Evolutionary conservation across 441 rosid species (phyloP), one percentile per base, ranked within the genome.

Genomic region (Erodium moschatum): DNA sequence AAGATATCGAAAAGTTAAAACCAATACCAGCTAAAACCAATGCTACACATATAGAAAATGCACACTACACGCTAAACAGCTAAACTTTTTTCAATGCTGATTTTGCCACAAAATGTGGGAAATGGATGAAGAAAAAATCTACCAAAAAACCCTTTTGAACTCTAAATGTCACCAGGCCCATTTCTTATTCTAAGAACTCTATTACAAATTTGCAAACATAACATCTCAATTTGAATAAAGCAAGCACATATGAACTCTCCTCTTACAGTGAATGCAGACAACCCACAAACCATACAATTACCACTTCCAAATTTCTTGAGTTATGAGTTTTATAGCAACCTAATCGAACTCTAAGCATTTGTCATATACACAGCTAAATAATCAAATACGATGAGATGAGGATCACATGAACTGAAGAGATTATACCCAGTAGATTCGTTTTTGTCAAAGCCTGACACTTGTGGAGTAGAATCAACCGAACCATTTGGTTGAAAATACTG

Each of bases 321-420:
- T 20, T 58, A 29, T 19, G 3, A 2, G 13, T 54, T 84, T 44
- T 29, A 72, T 5, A 82, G 29, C 60, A 67, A 56, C 15, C 3
- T 20, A 15, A 20, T 38, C 12, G n/a, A 15, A 24, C 56, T 15
- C 10, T 11, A 0, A 5, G 40, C 15, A 16, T 33, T 50, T n/a
- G 2, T 19, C 18, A 60, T 2, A 18, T 19, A 15, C 31, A 24
- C 5, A 81, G 44, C 64, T 9, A 58, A 58, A 58, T 58, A 58
- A 58, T 58, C 64, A 20, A 58, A 20, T 8, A 58, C 20, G 29
- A 58, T 21, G 29, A 58, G 66, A 70, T 56, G 79, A 68, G 83
- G 86, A 85, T 90, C 90, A 92, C 97, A 82, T 86, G 90, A 84
- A 87, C 77, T 70, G 75, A 78, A 67, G 92, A 76, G 83, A 89